Percentiles rank a stretch among this genome's conserved stretches.
Conservation (phyloP, 1,284 basidiomycete genomes). For the Marasmius tenuissimus region DNA sequence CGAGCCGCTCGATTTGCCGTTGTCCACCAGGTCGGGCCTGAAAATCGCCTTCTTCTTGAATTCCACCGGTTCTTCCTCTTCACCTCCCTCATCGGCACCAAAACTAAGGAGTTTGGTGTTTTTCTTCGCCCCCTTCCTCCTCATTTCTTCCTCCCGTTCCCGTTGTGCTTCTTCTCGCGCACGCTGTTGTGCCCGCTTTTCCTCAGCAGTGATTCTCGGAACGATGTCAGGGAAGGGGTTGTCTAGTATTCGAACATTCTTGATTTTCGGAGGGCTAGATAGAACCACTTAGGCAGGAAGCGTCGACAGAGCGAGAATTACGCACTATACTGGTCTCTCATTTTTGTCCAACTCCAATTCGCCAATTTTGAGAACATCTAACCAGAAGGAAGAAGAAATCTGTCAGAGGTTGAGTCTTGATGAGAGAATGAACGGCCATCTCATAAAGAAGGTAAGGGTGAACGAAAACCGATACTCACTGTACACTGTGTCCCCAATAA, state of each 20-base stretch:
- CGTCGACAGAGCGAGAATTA: constrained; percentile 27
- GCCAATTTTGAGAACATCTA: constrained; percentile 89
- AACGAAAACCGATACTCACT: constrained; percentile 53
- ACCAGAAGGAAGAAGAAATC: not conserved
- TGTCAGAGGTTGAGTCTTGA: too few species aligned
- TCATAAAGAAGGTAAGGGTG: not conserved
- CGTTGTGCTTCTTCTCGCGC: constrained; percentile 75
- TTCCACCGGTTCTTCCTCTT: constrained; percentile 44
- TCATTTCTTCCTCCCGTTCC: constrained; percentile 75
- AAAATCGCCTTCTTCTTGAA: constrained; percentile 81
- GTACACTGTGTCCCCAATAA: constrained; percentile 82
- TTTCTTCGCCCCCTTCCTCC: constrained; percentile 83
- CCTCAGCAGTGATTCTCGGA: constrained; percentile 93
- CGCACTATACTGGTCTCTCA: constrained; percentile 82
- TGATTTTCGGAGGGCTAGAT: constrained; percentile 85
- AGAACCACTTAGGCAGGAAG: not conserved
- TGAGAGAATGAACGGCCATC: not conserved
- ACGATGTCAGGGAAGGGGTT: constrained; percentile 95
- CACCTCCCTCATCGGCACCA: constrained; percentile 71
- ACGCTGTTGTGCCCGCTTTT: constrained; percentile 79
- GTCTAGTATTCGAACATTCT: constrained; percentile 79
- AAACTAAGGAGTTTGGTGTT: constrained; percentile 89
- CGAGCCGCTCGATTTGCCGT: constrained; percentile 16
- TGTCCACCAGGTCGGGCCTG: constrained; percentile 65
- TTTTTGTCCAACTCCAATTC: constrained; percentile 85